Percentiles rank a stretch among this genome's conserved stretches.
Evolutionary conservation across 139 green algal genomes (phyloP).

Genomic region (Micractinium sp.): DNA sequence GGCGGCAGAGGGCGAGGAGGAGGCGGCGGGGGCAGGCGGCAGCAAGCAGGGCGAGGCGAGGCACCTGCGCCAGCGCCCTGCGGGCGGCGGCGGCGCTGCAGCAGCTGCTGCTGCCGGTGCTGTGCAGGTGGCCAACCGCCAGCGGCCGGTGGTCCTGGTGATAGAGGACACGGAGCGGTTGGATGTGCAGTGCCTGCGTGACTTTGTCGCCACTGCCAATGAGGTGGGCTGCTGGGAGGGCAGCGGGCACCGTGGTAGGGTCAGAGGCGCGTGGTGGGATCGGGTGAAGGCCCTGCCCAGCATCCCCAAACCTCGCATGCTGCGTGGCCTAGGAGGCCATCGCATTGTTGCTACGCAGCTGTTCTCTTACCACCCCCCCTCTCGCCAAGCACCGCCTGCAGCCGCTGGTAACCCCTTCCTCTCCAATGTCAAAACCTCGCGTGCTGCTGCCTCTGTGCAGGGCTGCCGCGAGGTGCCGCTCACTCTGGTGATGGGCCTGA

Average conservation of each 20-base stretch:
- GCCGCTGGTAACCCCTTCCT: not conserved
- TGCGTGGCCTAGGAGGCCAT: no score
- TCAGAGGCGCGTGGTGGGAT: not conserved
- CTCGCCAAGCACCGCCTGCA: not conserved
- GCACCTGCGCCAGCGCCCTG: not conserved
- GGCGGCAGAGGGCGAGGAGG: not conserved
- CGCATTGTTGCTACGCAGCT: no score
- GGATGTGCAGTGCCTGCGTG: conserved; percentile 38
- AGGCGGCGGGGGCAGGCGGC: not conserved
- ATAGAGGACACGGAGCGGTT: conserved; percentile 54
- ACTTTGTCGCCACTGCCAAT: conserved; percentile 49
- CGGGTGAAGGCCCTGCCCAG: not conserved
- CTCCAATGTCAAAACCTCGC: not conserved
- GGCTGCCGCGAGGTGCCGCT: conserved; percentile 45
- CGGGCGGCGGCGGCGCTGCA: not conserved
- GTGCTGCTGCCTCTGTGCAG: conserved; percentile 10
- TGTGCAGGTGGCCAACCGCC: not conserved
- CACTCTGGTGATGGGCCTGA: conserved; percentile 56
- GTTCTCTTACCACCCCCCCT: not conserved
- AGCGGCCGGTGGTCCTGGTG: conserved; percentile 58
- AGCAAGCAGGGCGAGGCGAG: not conserved
- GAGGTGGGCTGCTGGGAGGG: conserved; percentile 32
- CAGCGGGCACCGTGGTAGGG: no score
- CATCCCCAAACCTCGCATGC: no score
- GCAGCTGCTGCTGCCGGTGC: not conserved